Base-by-base conservation (phyloP, 75 land plant genomes). In the Pinus tabuliformis region DNA sequence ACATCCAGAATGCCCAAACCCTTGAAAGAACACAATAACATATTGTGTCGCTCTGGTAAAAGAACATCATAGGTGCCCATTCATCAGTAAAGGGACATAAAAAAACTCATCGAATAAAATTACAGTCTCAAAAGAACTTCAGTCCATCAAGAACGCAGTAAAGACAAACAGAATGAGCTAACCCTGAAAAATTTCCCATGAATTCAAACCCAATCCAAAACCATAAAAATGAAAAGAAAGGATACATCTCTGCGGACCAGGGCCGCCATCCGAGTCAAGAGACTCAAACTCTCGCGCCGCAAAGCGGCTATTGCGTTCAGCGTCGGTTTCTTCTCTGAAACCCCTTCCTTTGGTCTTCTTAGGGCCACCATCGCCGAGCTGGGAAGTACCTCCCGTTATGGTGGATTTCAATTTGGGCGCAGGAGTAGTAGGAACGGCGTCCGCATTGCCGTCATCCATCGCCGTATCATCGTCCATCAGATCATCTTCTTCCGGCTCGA, bases 331-430 rank as follows among this genome's bases (percentile, higher is more conserved):
- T 42, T 94, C 95, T 20, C 98, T 90, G 76, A 97, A 97, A 13
- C 99, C 99, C 39, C 99, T 86, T 18, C 99, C 99, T 75, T 97
- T 96, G 72, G 97, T 96, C 83, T 94, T 94, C 87, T 86, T 90
- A 1, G 88, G 77, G 42, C 64, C 77, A 33, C 75, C 77, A 56
- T 49, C 60, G 37, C 60, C 54, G 28, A 77, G 66, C 37, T 84
- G 75, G 45, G 81, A 26, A 7, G 70, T 80, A 57, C 84, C 88
- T 56, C 86, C 87, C 33, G 90, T 89, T 75, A 97, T 94, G 61
- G 99, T 90, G 58, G 99, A 97, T 42, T 84, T 87, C 49, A 96
- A 85, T 84, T 83, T 89, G 15, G 98, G 96, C 3, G 82, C 78
- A 7, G 83, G 76, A 3, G 85, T 64, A 17, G 78, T 64, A 17